Evolutionary conservation across 192 early-diverging fungal species (phyloP), one percentile per base, ranked within the genome.

Genomic region (Coemansia sp.): DNA sequence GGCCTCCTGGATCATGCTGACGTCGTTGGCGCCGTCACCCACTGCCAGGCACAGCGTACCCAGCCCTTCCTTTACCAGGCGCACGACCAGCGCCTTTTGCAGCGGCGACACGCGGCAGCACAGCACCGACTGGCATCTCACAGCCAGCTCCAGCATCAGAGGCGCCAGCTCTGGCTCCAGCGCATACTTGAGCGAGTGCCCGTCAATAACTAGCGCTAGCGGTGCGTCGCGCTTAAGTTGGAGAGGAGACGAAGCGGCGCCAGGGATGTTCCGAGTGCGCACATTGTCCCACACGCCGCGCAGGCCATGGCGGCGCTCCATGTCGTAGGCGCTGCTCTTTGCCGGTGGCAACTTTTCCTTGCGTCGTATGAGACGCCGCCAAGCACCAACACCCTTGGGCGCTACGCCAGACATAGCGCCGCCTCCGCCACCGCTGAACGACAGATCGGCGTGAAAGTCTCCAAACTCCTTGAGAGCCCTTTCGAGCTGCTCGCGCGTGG

Each of bases 1-100:
- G 32, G 95, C 94, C 40, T 92, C 94, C 76, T 98, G 96, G 62
- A 98, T 98, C 96, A 98, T 98, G 33, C 86, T 86, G 14, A 98
- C 94, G 70, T 98, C 96, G 70, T 98, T 98, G 12, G 94, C 96
- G 32, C 94, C 90, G 81, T 98, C 96, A 24, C 96, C 96, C 40
- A 98, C 94, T 4, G 95, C 90, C 52, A 98, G 65, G 12, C 91
- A 93, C 86, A 96, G 86, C 4, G 88, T 90, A 40, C 91, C 87
- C 24, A 93, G 80, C 15, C 88, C 85, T 10, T 84, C 71, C 60
- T 94, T 93, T 40, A 97, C 93, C 62, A 96, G 67, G 15, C 81
- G 80, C n/a, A 98, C 96, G 1, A 98, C 92, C 70, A 94, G 76
- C 6, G 95, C 94, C 83, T 98, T 98, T 74, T 98, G 96, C 37